Evolutionary conservation across 192 early-diverging fungal genomes (phyloP), one percentile per base, ranked within the genome.

Genomic region (Gamsiella multidivaricata): DNA sequence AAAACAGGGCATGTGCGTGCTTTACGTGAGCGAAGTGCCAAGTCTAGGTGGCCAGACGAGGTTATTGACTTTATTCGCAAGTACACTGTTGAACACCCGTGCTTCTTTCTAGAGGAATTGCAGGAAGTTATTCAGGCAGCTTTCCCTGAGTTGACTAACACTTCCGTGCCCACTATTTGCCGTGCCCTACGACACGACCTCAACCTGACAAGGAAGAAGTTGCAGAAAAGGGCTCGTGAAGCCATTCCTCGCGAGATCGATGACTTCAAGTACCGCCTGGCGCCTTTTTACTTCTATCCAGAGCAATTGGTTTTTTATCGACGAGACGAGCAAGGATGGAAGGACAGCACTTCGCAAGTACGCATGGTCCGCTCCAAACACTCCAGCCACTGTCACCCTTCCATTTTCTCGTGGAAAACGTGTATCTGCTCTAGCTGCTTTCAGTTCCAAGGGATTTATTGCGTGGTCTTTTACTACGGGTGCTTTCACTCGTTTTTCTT

Each of bases 41-140:
- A n/a, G n/a, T n/a, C n/a, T n/a, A n/a, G 59, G 17, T 61, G 59
- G 59, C 59, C 59, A 33, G 12, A 23, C 12, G 42, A 46, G n/a
- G 29, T 61, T 2, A 23, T 22, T 9, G 42, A 14, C 18, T 49
- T 39, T 46, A 29, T 49, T 14, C 17, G 15, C 6, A 36, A 26
- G 5, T 61, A 61, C 46, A 31, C 37, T 18, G 31, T 49, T 10
- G 8, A 18, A 12, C 59, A 61, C n/a, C 59, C 59, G 14, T 61
- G 42, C 43, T 61, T 61, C 29, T 61, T 61, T 14, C 28, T 61
- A 29, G 45, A 61, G 45, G 59, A 61, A n/a, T 45, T 61, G 11
- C 59, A 61, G 33, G 59, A 61, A 20, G 41, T 3, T 10, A 10
- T 59, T 25, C 23, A n/a, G 20, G 41, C 10, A 20, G 43, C 23